Evolutionary conservation across 179 eudicot species (phyloP), one percentile per base, ranked within the genome.

Genomic region (Beta macrorhiza): DNA sequence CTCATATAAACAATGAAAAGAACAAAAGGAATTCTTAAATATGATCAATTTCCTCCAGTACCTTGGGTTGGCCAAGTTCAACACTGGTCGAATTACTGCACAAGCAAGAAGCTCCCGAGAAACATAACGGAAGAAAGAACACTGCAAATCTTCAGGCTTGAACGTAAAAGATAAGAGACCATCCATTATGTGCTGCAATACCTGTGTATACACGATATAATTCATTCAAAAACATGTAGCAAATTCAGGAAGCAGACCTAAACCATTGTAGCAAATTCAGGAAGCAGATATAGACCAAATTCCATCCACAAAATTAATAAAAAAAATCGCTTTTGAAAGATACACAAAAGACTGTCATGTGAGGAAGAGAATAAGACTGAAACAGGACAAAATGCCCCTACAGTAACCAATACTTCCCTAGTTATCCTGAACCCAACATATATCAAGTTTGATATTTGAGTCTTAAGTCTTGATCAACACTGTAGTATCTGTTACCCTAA

Each of bases 51-150:
- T 91, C 91, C 91, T 53, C 74, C 32, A 65, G 58, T 80, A 94
- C 99, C 97, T 94, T 77, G 98, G 99, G 89, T 75, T 97, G 82
- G 90, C 97, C 82, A 97, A 86, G 87, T 97, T 97, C 83, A 97
- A 69, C 51, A 97, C 91, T 51, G 99, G 98, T 69, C 94, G 91
- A 58, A 97, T 86, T 45, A 97, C 94, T 71, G 91, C 93, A 91
- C 98, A 94, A 74, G 98, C 93, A 86, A 97, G 97, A 82, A 97
- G 97, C 85, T 97, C 99, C 78, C 97, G 84, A 76, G 89, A 86
- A 79, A 90, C 87, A 86, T 86, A 91, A 65, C 87, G 97, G 68
- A 97, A 97, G 81, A 92, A 88, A 79, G 98, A 91, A 87, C 99
- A 97, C 44, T 88, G 92, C 82, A 94, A 88, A 90, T 96, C 98